These are phyloP conservation scores for Daphne laureola DNA, from an alignment of 441 rosid genomes.

Conservation along the genomic window DNA sequence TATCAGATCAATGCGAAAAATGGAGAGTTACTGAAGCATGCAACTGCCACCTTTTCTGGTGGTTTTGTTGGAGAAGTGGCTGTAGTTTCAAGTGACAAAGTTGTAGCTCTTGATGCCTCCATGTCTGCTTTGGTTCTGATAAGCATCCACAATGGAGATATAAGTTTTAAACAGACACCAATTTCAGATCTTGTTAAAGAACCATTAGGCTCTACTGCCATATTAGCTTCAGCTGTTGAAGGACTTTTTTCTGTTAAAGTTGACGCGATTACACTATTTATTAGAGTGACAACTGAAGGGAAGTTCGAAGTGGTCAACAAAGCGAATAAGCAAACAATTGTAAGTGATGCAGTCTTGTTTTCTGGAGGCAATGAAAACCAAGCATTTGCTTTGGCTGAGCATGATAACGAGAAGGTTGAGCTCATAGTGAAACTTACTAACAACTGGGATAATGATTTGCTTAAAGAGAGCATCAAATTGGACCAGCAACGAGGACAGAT, in stretches of 20 bases:
- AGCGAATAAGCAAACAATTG: conserved; percentile 43
- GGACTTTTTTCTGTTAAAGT: conserved; percentile 57
- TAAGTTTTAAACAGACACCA: conserved; percentile 47
- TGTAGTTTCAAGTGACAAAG: conserved; percentile 53
- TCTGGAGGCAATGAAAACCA: conserved; percentile 39
- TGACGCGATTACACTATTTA: conserved; percentile 31
- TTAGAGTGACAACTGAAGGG: conserved; percentile 47
- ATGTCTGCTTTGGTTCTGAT: conserved; percentile 50
- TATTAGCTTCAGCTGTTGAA: conserved; percentile 50
- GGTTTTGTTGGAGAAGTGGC: conserved; percentile 58
- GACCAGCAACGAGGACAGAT: conserved; percentile 76
- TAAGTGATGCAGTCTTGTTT: conserved; percentile 72
- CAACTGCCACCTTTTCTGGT: conserved; percentile 49
- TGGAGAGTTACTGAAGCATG: conserved; percentile 74
- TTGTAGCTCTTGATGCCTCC: conserved; percentile 68
- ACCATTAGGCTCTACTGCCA: conserved; percentile 35
- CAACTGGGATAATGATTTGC: conserved; percentile 65
- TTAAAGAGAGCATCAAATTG: conserved; percentile 64
- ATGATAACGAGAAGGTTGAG: conserved; percentile 52
- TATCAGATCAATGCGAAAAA: conserved; percentile 59
- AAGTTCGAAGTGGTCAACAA: conserved; percentile 68
- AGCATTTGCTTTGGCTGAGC: conserved; percentile 73
- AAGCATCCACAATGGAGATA: conserved; percentile 46
- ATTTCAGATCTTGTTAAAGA: conserved; percentile 53
- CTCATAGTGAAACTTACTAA: conserved; percentile 59